Evolutionary conservation across 495 filamentous ascomycete genomes (phyloP).

Genomic region (Aspergillus kassunensis): DNA sequence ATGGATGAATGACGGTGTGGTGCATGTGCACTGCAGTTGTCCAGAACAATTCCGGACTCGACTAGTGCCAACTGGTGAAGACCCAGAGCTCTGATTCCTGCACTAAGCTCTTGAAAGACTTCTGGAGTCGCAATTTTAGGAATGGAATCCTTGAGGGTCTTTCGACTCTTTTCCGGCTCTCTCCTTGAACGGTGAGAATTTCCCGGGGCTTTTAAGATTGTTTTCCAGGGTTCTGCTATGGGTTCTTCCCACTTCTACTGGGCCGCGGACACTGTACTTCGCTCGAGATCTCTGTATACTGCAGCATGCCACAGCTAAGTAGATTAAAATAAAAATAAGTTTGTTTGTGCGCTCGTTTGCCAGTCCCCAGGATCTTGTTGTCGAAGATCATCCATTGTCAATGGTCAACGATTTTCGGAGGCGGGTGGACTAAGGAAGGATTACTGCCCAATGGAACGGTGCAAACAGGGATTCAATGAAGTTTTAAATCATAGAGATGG

Average conservation of each 20-base stretch:
- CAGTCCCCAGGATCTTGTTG: conserved; percentile 10
- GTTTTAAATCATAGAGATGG: conserved; percentile 3
- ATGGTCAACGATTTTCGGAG: conserved; percentile 1
- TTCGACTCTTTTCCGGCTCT: not conserved
- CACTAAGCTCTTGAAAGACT: conserved; percentile 4
- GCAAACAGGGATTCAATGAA: conserved; percentile 12
- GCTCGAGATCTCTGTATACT: too few relatives aligned
- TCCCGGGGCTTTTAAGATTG: not conserved
- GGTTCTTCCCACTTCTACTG: too few relatives aligned
- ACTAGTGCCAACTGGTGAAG: conserved; percentile 6
- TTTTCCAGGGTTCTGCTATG: not conserved
- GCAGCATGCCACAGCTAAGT: too few relatives aligned
- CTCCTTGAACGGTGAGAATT: conserved; percentile 2
- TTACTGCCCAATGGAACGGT: conserved; percentile 20
- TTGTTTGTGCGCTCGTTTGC: conserved; percentile 6
- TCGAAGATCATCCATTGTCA: not conserved
- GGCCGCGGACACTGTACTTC: too few relatives aligned
- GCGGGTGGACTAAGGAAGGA: conserved; percentile 12
- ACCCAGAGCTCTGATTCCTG: conserved; percentile 13
- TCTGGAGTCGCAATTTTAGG: not conserved
- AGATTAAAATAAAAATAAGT: not conserved
- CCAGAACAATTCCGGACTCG: conserved; percentile 19
- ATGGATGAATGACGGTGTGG: conserved; percentile 2
- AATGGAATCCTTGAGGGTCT: not conserved
- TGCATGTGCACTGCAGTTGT: conserved; percentile 2